Evolutionary conservation across 768 basidiomycete genomes (phyloP), one percentile per base, ranked within the genome.

Genomic region (Panaeolus cyanescens): DNA sequence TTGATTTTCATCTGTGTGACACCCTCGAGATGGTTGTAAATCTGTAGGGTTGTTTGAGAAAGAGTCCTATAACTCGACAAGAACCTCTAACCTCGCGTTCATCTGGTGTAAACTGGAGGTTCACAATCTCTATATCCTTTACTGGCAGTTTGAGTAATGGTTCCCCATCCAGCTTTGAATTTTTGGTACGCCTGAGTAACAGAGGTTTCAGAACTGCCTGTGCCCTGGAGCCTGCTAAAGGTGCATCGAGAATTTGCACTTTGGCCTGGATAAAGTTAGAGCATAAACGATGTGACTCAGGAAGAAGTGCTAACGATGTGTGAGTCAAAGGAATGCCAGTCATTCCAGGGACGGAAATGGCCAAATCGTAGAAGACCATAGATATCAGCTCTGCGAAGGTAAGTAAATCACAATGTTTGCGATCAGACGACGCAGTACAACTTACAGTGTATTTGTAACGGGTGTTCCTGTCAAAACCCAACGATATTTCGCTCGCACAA

Each of bases 391-490:
- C 88, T 88, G 65, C 22, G 32, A 45, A 28, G n/a, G 32, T n/a
- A 57, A 10, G 39, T 64, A 13, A 55, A 32, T 13, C 25, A 60
- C 19, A 56, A 53, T n/a, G n/a, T n/a, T n/a, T n/a, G 20, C 8
- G 33, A 2, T 25, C 4, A 25, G 59, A 57, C 22, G 8, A 20
- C 20, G 33, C 32, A 22, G 17, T 28, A 37, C 25, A 17, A 60
- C 79, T 4, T 65, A 89, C 89, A 86, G 73, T 2, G 87, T 85
- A 59, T 91, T 90, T 0, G 89, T 90, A 9, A 91, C 83, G 1
- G 90, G 89, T 0, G 90, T 91, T 33, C 90, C 89, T 0, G 90
- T 92, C 25, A 93, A 77, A 77, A 86, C 85, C 93, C 93, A 95
- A 20, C 91, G 77, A 66, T 89, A 88, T 62, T 81, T 86, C 0